Evolutionary conservation across 1,284 basidiomycete genomes (phyloP).

Genomic region (Austropuccinia psidii): DNA sequence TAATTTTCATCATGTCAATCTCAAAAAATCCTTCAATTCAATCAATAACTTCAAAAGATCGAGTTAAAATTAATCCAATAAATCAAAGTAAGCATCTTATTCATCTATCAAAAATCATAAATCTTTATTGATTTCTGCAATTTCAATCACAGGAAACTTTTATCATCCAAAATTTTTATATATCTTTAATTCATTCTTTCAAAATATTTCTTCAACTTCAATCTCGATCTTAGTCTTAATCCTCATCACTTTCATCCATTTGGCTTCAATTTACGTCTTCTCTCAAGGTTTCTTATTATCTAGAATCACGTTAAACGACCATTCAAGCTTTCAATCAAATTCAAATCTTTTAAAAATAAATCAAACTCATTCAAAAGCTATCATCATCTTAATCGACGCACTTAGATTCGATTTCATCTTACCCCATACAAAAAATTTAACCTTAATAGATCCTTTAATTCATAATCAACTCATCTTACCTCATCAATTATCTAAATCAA

Average conservation of each 20-base stretch:
- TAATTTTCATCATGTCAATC: too few relatives aligned
- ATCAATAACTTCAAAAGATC: too few relatives aligned
- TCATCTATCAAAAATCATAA: too few relatives aligned
- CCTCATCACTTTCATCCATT: slow-evolving; percentile 54
- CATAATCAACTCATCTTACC: slow-evolving; percentile 78
- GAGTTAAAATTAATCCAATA: too few relatives aligned
- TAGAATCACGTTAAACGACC: slow-evolving; percentile 64
- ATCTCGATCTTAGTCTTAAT: slow-evolving; percentile 50
- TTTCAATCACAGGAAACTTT: too few relatives aligned
- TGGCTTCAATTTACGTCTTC: slow-evolving; percentile 59
- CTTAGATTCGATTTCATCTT: slow-evolving; percentile 91
- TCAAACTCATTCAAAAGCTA: slow-evolving; percentile 65
- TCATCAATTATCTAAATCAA: slow-evolving; percentile 56
- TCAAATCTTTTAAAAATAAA: slow-evolving; percentile 52
- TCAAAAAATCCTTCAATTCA: too few relatives aligned
- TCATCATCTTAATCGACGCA: slow-evolving; percentile 84
- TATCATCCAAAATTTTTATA: too few relatives aligned
- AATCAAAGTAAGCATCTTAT: too few relatives aligned
- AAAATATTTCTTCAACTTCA: not conserved
- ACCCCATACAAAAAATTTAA: slow-evolving; percentile 55
- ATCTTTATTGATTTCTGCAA: too few relatives aligned
- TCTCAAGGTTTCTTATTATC: slow-evolving; percentile 80
- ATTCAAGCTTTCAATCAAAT: slow-evolving; percentile 48
- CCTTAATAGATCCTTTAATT: slow-evolving; percentile 60
- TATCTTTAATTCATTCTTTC: too few relatives aligned